Evolutionary conservation across 2,329 filamentous ascomycete species (phyloP).

Genomic region (Elsinoe perseae): DNA sequence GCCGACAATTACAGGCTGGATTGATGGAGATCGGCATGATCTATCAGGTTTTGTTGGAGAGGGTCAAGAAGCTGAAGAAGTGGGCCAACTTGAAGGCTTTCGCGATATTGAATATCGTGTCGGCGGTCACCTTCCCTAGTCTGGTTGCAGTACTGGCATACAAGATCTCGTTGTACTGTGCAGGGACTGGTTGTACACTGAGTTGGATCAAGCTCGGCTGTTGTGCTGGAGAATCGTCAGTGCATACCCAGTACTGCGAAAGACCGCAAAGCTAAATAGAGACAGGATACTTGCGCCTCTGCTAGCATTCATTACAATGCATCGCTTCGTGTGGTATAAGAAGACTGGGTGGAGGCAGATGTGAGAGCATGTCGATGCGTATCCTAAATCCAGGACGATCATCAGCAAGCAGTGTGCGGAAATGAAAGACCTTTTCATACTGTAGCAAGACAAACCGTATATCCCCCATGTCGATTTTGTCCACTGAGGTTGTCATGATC

Average conservation of each 20-base stretch:
- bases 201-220: slow-evolving; percentile 1
- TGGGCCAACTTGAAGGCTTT: not conserved
- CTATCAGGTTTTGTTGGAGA: not conserved
- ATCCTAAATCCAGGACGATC: too few relatives aligned
- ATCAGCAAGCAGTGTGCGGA: too few relatives aligned
- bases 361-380: not conserved
- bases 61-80: slow-evolving; percentile 3
- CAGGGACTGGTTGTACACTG: not conserved
- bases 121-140: not conserved
- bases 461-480: too few relatives aligned
- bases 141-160: not conserved
- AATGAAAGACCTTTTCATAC: not conserved
- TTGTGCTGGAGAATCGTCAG: slow-evolving; percentile 3
- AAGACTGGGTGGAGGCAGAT: slow-evolving; percentile 2
- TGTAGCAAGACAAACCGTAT: too few relatives aligned
- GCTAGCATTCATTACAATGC: slow-evolving; percentile 1
- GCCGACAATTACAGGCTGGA: not conserved
- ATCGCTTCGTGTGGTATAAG: not conserved
- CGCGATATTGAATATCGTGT: not conserved
- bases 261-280: not conserved
- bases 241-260: not conserved
- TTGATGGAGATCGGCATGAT: slow-evolving; percentile 2
- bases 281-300: not conserved
- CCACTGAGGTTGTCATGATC: too few relatives aligned
- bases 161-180: not conserved